Base-by-base conservation (phyloP, 495 filamentous ascomycete species). In the Barbatosphaeria neglecta region DNA sequence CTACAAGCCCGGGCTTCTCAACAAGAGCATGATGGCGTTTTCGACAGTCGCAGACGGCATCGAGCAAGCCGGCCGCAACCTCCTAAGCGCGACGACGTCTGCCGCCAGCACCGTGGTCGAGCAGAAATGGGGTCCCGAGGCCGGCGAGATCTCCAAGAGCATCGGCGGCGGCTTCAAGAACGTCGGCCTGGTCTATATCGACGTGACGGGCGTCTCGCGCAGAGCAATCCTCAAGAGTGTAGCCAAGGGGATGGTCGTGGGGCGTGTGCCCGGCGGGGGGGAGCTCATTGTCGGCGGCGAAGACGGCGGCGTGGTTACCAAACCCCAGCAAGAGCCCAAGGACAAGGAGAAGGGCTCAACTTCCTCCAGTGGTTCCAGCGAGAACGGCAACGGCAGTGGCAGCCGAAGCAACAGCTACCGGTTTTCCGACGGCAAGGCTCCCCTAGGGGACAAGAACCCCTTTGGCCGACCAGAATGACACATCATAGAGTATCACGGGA, bases 161-260 rank as follows among this genome's bases (percentile, higher is more conserved):
- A 55, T 98, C 41, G 86, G 86, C 0, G 84, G 89, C 3, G 88
- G 88, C 6, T 82, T 95, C 52, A 93, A 86, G 69, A 97, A 97
- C 54, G 93, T 97, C 37, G 90, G 89, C 4, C 69, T 98, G 31
- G 92, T 98, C n/a, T 98, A 98, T 57, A 90, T 98, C 35, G 92
- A 98, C 57, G 93, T 90, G 6, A 81, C 87, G 0, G 92, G 92
- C 4, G 93, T 98, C 4, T 90, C 83, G 41, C 72, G 92, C 11
- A 74, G 83, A 50, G 93, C 93, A 0, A 75, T 98, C 43, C 77
- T 98, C 50, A 98, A 93, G 69, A 73, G 76, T 46, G 92, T 98
- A 5, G 92, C 93, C 18, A 96, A 94, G 68, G 92, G 93, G n/a
- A 95, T 96, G 90, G 86, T 97, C 0, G 84, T 98, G 16, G 92